These are phyloP conservation scores for Dryas octopetala DNA, from an alignment of 306 rosid species.

Conservation along the genomic window DNA sequence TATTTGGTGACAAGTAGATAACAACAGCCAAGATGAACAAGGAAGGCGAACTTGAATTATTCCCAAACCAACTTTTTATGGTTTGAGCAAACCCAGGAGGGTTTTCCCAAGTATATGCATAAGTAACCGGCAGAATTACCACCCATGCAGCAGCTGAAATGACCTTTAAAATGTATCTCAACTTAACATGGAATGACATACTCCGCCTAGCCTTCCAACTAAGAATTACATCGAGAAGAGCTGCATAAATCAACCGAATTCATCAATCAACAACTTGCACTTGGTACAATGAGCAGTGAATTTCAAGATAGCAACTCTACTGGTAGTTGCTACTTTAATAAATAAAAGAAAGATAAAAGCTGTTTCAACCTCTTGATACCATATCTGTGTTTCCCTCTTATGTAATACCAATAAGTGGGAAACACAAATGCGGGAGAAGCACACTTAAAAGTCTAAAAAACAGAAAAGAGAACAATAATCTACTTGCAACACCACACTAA, in stretches of 20 bases:
- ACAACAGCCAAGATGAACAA: slow-evolving; percentile 86
- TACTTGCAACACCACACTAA: not conserved
- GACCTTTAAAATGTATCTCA: slow-evolving; percentile 86
- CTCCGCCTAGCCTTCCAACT: slow-evolving; percentile 87
- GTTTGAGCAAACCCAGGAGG: slow-evolving; percentile 96
- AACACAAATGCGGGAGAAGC: not conserved
- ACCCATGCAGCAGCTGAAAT: slow-evolving; percentile 96
- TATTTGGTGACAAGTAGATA: slow-evolving; percentile 78
- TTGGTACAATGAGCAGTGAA: not conserved
- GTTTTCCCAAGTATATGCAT: slow-evolving; percentile 86
- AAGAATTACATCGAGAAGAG: slow-evolving; percentile 89
- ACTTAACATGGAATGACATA: slow-evolving; percentile 79
- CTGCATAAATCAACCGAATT: slow-evolving; percentile 45
- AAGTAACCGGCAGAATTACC: slow-evolving; percentile 78
- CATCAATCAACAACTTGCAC: not conserved
- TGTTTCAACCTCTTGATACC: not conserved
- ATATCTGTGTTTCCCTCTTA: not conserved
- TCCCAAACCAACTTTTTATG: slow-evolving; percentile 91
- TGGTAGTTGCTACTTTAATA: not conserved
- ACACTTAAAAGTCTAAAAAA: not conserved
- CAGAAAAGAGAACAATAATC: not conserved
- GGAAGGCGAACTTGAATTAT: slow-evolving; percentile 59
- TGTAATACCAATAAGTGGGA: not conserved
- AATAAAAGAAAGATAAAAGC: not conserved
- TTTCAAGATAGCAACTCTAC: not conserved